Evolutionary conservation across 768 basidiomycete genomes (phyloP).

Genomic region (Podaxis sp.): DNA sequence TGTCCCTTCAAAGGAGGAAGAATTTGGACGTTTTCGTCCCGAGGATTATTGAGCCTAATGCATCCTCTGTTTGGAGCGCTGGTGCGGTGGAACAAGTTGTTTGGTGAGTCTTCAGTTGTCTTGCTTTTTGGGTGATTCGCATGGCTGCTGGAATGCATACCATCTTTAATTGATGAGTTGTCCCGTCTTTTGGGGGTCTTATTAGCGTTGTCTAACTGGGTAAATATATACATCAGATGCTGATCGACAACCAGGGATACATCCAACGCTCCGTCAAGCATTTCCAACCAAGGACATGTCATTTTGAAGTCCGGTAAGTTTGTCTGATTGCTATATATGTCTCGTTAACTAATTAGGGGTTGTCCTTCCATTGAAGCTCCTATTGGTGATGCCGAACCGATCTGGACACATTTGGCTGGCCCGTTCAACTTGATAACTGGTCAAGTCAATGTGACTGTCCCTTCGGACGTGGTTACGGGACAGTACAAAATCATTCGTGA

Average conservation of each 20-base stretch:
- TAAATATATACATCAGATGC: neutral
- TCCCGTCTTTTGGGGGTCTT: no score
- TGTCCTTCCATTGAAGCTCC: slow-evolving; percentile 26
- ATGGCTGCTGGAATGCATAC: no score
- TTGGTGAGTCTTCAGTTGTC: slow-evolving; percentile 25
- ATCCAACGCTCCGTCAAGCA: slow-evolving; percentile 34
- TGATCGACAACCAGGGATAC: slow-evolving; percentile 31
- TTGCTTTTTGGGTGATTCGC: no score
- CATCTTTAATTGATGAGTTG: no score
- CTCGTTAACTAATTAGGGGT: neutral
- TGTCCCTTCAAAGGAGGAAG: slow-evolving; percentile 22
- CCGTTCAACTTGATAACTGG: slow-evolving; percentile 36
- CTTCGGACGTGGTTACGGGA: slow-evolving; percentile 27
- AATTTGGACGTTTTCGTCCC: slow-evolving; percentile 31
- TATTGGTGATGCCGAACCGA: neutral
- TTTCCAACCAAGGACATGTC: slow-evolving; percentile 39
- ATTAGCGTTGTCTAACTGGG: neutral
- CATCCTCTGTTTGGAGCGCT: slow-evolving; percentile 26
- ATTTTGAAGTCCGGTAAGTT: slow-evolving; percentile 29
- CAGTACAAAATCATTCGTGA: slow-evolving; percentile 42
- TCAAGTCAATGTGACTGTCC: slow-evolving; percentile 33
- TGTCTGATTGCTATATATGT: slow-evolving; percentile 19
- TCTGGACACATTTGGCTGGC: slow-evolving; percentile 2
- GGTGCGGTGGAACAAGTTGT: slow-evolving; percentile 25
- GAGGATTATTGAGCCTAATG: slow-evolving; percentile 26